Evolutionary conservation across 2,329 filamentous ascomycete genomes (phyloP), one percentile per base, ranked within the genome.

Genomic region (Ophiosphaerella narmari): DNA sequence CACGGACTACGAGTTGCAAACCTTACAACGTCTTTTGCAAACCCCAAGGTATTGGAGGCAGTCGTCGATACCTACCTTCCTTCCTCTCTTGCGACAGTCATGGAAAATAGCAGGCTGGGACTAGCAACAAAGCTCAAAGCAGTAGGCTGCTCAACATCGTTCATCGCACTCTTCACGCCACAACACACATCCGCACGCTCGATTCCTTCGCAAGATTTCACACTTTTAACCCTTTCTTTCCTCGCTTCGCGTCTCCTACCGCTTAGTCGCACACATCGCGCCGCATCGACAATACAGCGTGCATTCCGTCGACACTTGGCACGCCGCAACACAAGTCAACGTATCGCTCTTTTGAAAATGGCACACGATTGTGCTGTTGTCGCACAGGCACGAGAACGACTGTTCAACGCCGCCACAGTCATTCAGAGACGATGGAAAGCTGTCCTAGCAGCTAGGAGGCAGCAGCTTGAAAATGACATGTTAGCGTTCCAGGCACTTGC

Each of bases 21-120:
- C 46, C 70, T 86, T 48, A 84, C 80, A 1, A 84, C 82, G 6
- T 80, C 78, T 39, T 86, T 87, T 62, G 75, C 82, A 5, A 77
- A 84, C 55, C 79, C 79, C 16, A 74, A 68, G 38, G 75, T 82
- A 13, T 80, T 86, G 44, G 75, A 77, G 48, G 77, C 77, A 7
- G 83, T 87, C 42, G 74, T 86, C 1, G 78, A 82, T 39, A 79
- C 82, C 33, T 86, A 86, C 61, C 74, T 81, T 47, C 66, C 70
- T 6, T 31, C 60, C 0, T 54, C 57, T 1, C 43, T 65, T 9
- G 23, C 50, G 7, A 31, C 51, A 3, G 45, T 58, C 1, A 24
- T 47, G 3, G 39, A 50, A 9, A 47, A 38, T 1, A 31, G 44
- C 3, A 43, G 52, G 7, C 34, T 53, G 31, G 56, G 57, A 7